Evolutionary conservation across 768 basidiomycete genomes (phyloP), one percentile per base, ranked within the genome.

Genomic region (Epithele typhae): DNA sequence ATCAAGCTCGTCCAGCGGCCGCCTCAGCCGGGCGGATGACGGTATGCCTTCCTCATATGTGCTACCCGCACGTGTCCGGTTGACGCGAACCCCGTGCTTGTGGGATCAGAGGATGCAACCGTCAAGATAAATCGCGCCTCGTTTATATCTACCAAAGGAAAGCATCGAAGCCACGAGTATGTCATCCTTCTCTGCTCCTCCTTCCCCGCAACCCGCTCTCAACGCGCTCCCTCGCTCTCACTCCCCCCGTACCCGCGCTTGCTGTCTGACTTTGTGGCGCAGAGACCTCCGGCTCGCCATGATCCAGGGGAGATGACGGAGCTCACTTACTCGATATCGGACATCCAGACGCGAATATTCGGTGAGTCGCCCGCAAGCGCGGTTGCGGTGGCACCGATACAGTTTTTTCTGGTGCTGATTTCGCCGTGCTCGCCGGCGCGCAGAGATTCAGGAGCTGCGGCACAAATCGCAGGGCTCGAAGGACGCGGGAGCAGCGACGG

Each of bases 381-480:
- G n/a, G n/a, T n/a, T n/a, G n/a, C n/a, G n/a, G n/a, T n/a, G n/a
- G n/a, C n/a, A n/a, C n/a, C n/a, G n/a, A n/a, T n/a, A n/a, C n/a
- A n/a, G n/a, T n/a, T n/a, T n/a, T n/a, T n/a, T n/a, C n/a, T n/a
- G n/a, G n/a, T n/a, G n/a, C n/a, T n/a, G n/a, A n/a, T n/a, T n/a
- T n/a, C n/a, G n/a, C n/a, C n/a, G n/a, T n/a, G n/a, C n/a, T n/a
- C n/a, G n/a, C n/a, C n/a, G n/a, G n/a, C n/a, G n/a, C n/a, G 7
- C 36, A 93, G 92, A 93, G 68, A 92, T 94, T 41, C 90, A 95
- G 66, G 92, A 95, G 64, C 76, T 94, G 36, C 84, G 92, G 35
- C 92, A 95, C 68, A 89, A 86, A 58, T 84, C 86, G 15, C 84
- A 88, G 53, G 74, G 79, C 11, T 74, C 77, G 12, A 69, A 70